Evolutionary conservation across 495 filamentous ascomycete genomes (phyloP), one percentile per base, ranked within the genome.

Genomic region (Geoglossum glabrum): DNA sequence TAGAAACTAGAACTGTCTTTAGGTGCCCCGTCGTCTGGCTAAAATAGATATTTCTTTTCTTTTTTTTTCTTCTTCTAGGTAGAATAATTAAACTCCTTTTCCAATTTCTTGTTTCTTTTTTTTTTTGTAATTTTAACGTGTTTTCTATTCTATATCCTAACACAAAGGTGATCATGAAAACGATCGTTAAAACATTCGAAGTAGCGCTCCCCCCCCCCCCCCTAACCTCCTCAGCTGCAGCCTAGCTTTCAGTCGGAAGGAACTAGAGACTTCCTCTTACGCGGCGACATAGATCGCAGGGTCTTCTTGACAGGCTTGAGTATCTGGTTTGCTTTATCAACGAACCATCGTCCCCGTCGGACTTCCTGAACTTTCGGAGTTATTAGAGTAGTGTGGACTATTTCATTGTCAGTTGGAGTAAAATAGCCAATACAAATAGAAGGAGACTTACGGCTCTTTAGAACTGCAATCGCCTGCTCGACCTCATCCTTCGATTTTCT

Each of bases 291-390:
- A 50, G 46, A 50, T 50, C 46, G 46, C 46, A 50, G n/a, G 46
- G 46, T 50, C 21, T 50, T 50, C 46, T 50, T 50, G 46, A 50
- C 46, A 50, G 46, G 46, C 46, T 50, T 50, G 46, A 50, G 46
- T 50, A 50, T 50, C 46, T 50, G 46, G 46, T 50, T 50, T n/a
- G 46, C 46, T 50, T 50, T 50, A 50, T 50, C 46, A 50, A 50
- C 46, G 46, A 50, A 50, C 46, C 46, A 50, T 26, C 46, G 46
- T 50, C 46, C 46, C 46, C 21, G 46, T 26, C 46, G 46, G 46
- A 50, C 46, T 28, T 50, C 46, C 46, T 50, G 46, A 50, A 50
- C 46, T 50, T 50, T 50, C 46, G 46, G 46, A n/a, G 46, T 50
- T 50, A 50, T 50, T 50, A 50, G 46, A 50, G 46, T 50, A 50